Percentiles rank a stretch among this genome's conserved stretches.
phyloP scores from a whole-genome alignment of 2,329 filamentous ascomycete genomes.

The Arthrocladium fulminans region DNA sequence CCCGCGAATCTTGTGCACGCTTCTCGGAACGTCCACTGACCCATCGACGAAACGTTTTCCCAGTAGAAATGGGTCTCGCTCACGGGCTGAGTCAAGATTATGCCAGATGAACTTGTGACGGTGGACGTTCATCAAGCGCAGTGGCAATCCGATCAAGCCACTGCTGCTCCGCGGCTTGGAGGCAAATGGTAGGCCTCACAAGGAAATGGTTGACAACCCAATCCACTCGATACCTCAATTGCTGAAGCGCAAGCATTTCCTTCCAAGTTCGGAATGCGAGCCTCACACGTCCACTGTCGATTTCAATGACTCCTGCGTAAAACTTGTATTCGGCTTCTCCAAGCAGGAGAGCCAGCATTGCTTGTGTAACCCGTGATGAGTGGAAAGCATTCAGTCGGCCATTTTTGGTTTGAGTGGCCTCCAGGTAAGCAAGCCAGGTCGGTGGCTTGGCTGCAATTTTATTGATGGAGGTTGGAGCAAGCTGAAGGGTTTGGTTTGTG shows the following conservation, averaged over 20 bases:
- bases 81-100: background rate
- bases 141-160: slow-evolving; percentile 6
- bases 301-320: slow-evolving; percentile 74
- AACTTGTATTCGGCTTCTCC: slow-evolving; percentile 86
- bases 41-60: background rate
- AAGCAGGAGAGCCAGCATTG: slow-evolving; percentile 74
- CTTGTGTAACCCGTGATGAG: slow-evolving; percentile 69
- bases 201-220: slow-evolving; percentile 9
- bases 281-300: slow-evolving; percentile 78
- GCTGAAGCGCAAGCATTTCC: slow-evolving; percentile 79
- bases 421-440: slow-evolving; percentile 87
- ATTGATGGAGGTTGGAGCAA: slow-evolving; percentile 86
- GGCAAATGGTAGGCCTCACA: background rate
- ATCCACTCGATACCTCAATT: slow-evolving; percentile 44
- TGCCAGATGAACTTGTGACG: slow-evolving; percentile 1
- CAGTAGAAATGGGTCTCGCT: background rate
- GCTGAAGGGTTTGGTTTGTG: slow-evolving; percentile 81
- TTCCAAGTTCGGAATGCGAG: slow-evolving; percentile 86
- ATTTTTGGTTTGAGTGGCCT: slow-evolving; percentile 89
- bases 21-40: background rate
- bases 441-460: slow-evolving; percentile 30
- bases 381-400: slow-evolving; percentile 79
- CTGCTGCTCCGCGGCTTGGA: background rate
- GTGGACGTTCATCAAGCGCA: slow-evolving; percentile 1
- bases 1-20: background rate